Evolutionary conservation across 495 filamentous ascomycete species (phyloP).

Genomic region (Opeltia flavorubescens): DNA sequence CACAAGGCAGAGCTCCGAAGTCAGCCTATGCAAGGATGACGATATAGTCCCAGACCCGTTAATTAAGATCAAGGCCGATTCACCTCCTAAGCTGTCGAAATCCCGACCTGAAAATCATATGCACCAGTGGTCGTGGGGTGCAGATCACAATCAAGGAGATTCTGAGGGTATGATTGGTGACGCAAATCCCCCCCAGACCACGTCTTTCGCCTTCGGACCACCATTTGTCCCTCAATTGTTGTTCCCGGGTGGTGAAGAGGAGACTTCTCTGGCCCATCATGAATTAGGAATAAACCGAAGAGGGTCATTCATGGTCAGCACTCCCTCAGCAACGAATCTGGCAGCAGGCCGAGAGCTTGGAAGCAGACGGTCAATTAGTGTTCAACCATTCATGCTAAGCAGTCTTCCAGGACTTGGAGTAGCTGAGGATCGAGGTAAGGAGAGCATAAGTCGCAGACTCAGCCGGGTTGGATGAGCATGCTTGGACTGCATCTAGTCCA

Average conservation of each 20-base stretch:
- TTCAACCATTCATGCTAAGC: not conserved
- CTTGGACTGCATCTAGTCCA: not conserved
- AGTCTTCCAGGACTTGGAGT: not conserved
- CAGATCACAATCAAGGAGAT: too few species aligned
- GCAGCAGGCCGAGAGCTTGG: not conserved
- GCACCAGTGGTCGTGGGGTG: slow-evolving; percentile 6
- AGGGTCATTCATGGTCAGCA: not conserved
- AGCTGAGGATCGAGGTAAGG: not conserved
- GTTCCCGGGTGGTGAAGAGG: not conserved
- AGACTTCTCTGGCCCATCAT: not conserved
- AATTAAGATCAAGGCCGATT: too few species aligned
- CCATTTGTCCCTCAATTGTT: not conserved
- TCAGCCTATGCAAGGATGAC: not conserved
- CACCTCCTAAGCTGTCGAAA: not conserved
- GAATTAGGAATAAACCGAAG: not conserved
- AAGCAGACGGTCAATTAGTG: not conserved
- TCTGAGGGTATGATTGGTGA: too few species aligned
- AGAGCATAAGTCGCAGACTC: not conserved
- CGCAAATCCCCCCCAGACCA: too few species aligned
- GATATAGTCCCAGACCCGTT: not conserved
- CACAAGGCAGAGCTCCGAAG: not conserved
- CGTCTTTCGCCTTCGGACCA: too few species aligned
- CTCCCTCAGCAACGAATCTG: not conserved
- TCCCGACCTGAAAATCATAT: not conserved
- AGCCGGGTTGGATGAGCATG: not conserved